Percentiles rank a stretch among this genome's conserved stretches.
phyloP scores from a whole-genome alignment of 2,329 filamentous ascomycete genomes.

The Ophiocordyceps camponoti-rufipedis region DNA sequence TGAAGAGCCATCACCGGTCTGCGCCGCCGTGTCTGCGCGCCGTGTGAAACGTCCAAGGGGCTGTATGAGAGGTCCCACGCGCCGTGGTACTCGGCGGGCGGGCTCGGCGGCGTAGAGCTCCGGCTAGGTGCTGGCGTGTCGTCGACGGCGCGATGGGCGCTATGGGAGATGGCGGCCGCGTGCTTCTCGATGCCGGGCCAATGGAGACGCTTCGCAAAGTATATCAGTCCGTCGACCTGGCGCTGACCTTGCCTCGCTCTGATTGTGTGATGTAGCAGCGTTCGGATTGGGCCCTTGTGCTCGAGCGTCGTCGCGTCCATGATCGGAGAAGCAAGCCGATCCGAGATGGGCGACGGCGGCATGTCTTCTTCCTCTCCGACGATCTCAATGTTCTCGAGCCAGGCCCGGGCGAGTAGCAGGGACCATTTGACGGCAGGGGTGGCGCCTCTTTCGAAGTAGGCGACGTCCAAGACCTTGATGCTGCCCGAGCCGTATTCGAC shows the following conservation, averaged over 20 bases:
- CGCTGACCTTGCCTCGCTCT: slow-evolving; percentile 35
- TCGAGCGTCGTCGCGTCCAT: neutral
- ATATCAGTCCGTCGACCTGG: slow-evolving; percentile 41
- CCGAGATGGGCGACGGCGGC: slow-evolving; percentile 1
- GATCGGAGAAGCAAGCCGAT: neutral
- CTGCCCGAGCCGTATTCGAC: slow-evolving; percentile 34
- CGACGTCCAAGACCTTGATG: slow-evolving; percentile 36
- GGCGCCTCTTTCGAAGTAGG: slow-evolving; percentile 42
- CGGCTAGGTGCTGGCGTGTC: slow-evolving; percentile 15
- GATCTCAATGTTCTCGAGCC: slow-evolving; percentile 50
- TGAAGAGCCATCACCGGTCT: slow-evolving; percentile 40
- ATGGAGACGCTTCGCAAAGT: slow-evolving; percentile 42
- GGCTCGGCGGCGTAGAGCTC: slow-evolving; percentile 13
- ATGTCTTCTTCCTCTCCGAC: slow-evolving; percentile 20
- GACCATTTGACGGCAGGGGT: slow-evolving; percentile 49
- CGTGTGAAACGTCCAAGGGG: slow-evolving; percentile 9
- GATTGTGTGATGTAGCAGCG: slow-evolving; percentile 26
- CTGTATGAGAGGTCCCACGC: slow-evolving; percentile 17
- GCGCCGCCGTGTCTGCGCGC: slow-evolving; percentile 24
- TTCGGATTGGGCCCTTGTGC: slow-evolving; percentile 17
- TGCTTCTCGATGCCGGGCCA: slow-evolving; percentile 44
- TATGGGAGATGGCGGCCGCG: slow-evolving; percentile 28
- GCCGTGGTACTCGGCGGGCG: slow-evolving; percentile 25
- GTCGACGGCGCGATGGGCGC: slow-evolving; percentile 21
- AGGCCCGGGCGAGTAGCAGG: slow-evolving; percentile 41